Evolutionary conservation across 768 basidiomycete genomes (phyloP).

Genomic region (Podaxis carcinomalis): DNA sequence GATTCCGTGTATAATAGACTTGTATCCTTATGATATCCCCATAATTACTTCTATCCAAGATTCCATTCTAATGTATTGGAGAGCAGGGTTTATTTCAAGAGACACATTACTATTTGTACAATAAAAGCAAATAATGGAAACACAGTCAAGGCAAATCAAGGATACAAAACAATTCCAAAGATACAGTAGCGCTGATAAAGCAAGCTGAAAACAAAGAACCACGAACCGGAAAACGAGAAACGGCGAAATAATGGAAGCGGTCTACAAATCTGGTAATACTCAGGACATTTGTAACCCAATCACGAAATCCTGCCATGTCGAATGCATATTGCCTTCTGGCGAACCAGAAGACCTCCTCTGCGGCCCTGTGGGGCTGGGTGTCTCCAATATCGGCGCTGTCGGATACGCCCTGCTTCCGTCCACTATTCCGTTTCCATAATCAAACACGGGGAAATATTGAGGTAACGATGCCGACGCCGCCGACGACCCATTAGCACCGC

Average conservation of each 20-base stretch:
- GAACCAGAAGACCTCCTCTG: slow-evolving; percentile 47
- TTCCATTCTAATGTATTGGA: not conserved
- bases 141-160: not conserved
- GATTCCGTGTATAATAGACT: slow-evolving; percentile 51
- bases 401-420: slow-evolving; percentile 14
- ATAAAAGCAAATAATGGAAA: not conserved
- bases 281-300: slow-evolving; percentile 32
- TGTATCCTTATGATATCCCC: slow-evolving; percentile 15
- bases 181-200: not conserved
- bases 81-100: not conserved
- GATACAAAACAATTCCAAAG: not conserved
- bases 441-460: slow-evolving; percentile 73
- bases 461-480: slow-evolving; percentile 37
- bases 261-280: not conserved
- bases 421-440: slow-evolving; percentile 44
- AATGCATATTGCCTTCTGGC: slow-evolving; percentile 58
- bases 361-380: slow-evolving; percentile 6
- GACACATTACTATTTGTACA: slow-evolving; percentile 2
- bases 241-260: not conserved
- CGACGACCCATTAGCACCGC: not conserved
- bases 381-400: slow-evolving; percentile 8
- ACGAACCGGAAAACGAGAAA: not conserved
- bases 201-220: not conserved
- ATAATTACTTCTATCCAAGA: slow-evolving; percentile 9
- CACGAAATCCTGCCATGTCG: slow-evolving; percentile 65